Base-by-base conservation (phyloP, 2,329 filamentous ascomycete genomes). In the Pezicula rhizophila region DNA sequence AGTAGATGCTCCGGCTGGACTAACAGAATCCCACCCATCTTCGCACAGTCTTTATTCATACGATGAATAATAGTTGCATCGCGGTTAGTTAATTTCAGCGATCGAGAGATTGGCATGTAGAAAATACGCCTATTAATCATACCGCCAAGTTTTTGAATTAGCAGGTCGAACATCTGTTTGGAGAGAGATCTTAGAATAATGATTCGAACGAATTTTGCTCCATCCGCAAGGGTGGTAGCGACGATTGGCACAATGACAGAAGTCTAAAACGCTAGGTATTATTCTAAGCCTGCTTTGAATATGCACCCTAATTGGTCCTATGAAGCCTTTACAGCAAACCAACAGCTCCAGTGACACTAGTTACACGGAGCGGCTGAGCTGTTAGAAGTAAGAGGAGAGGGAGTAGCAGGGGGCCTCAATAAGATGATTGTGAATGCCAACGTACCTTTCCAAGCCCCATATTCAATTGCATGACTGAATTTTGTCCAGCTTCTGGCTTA, bases 231-330 rank as follows among this genome's bases (percentile, higher is more conserved):
- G 0, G 69, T 64, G 0, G 76, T 65, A 0, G 77, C 77, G 0
- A 84, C 75, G 34, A 86, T 81, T 0, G 84, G 84, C 0, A 84
- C 72, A 43, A 90, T 87, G 1, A 87, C 78, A 0, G 83, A 84
- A 0, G 80, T 3, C 20, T 23, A 23, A 23, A 23, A 23, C 20
- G 5, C 20, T 3, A 23, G 20, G 5, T 23, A 23, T 23, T 23
- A 23, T 3, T 23, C 5, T 23, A 3, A 5, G 20, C 5, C 20
- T 5, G 20, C 20, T 23, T 23, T 23, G 20, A 23, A 23, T 23
- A 23, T 23, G n/a, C n/a, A 23, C 3, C 20, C 5, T 23, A 23
- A 23, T 23, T 5, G 20, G 20, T 23, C 20, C 20, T 5, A 23
- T 23, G 20, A 3, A 28, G 40, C 11, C 4, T 8, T 38, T 38